Base-by-base conservation (phyloP, 2,329 filamentous ascomycete genomes). In the Penicillium polonicum region DNA sequence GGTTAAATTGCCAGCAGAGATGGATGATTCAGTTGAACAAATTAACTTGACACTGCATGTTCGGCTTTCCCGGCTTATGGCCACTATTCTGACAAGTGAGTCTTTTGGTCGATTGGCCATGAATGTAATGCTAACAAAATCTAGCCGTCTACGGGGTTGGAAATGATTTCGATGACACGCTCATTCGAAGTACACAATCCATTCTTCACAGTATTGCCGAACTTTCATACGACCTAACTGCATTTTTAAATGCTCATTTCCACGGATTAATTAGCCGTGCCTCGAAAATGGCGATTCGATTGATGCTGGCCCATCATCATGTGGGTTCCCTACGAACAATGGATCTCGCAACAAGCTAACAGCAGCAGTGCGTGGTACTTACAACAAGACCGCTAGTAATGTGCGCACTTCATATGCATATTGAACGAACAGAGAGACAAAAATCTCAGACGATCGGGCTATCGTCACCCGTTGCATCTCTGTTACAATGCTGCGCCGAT, bases 231-330 rank as follows among this genome's bases (percentile, higher is more conserved):
- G 67, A 69, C 13, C 42, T 70, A 12, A 68, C 64, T 4, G 58
- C 52, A 1, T 66, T 69, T 10, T 33, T 70, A 3, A 59, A 68
- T 23, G 60, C 60, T 6, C 56, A 68, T 49, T 69, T 70, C 27
- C 65, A 68, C 17, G 66, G 66, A 13, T 39, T 65, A 25, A 60
- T 68, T 12, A 65, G 65, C 38, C 55, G 64, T 19, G 66, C 67
- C 12, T 70, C 68, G 7, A 67, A 66, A 21, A 67, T 66, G 62
- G 67, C 66, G 6, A 65, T 67, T 12, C 56, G 65, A 29, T 51
- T 70, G 5, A 68, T 70, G 58, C 52, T 70, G 6, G 65, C 67
- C 5, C 66, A 69, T 52, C 68, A 70, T 33, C 68, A 70, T 57
- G 67, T 69, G 19, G 55, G 66, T 48, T 4, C 31, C 6, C 15